phyloP scores from a whole-genome alignment of 495 filamentous ascomycete genomes.

The Podospora sp. region DNA sequence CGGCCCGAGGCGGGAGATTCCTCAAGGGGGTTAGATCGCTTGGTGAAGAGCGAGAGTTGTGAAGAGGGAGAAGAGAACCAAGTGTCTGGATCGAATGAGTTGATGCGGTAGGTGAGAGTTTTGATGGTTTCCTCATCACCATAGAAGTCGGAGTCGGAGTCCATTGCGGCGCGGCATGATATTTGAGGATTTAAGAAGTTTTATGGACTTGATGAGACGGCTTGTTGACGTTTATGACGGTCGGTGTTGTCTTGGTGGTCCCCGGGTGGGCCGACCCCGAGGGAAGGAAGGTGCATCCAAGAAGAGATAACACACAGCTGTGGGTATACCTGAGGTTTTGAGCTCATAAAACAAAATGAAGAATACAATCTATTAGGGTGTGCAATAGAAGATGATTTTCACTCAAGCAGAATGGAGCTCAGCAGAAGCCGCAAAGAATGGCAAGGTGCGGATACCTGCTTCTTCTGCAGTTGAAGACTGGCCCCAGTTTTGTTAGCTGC shows the following conservation, averaged over 20 bases:
- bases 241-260: not conserved
- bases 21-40: not conserved
- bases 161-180: constrained; percentile 34
- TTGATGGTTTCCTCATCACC: constrained; percentile 55
- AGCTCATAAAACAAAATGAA: not conserved
- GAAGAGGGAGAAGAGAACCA: constrained; percentile 36
- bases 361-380: not conserved
- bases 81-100: constrained; percentile 43
- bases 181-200: not conserved
- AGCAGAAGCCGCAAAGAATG: not conserved
- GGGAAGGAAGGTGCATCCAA: not conserved
- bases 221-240: not conserved
- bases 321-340: not conserved
- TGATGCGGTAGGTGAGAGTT: constrained; percentile 37
- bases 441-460: not conserved
- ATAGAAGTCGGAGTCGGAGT: constrained; percentile 75
- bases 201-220: no score
- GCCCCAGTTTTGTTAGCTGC: constrained; percentile 10
- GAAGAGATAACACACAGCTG: not conserved
- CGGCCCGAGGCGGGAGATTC: not conserved
- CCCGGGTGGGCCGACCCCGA: not conserved
- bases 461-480: not conserved
- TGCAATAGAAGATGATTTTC: not conserved
- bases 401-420: not conserved
- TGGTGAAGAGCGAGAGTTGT: constrained; percentile 17